These are phyloP conservation scores for Ophiocordyceps camponoti-floridani DNA, from an alignment of 2,329 filamentous ascomycete genomes.

Conservation along the genomic window DNA sequence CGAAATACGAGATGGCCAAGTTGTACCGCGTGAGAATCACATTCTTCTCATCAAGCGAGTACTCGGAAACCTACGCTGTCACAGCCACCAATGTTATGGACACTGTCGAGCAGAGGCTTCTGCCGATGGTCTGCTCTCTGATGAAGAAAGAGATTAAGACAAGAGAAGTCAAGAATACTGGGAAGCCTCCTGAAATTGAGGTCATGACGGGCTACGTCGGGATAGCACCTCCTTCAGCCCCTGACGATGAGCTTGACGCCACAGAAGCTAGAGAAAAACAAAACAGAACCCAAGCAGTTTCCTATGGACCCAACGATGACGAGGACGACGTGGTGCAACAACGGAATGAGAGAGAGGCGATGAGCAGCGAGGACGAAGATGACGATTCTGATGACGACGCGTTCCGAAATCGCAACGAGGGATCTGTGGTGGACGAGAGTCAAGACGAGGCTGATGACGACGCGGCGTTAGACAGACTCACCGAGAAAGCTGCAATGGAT, in stretches of 20 bases:
- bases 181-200: constrained; percentile 60
- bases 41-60: constrained; percentile 75
- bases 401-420: too few species aligned
- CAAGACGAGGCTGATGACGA: constrained; percentile 30
- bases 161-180: constrained; percentile 45
- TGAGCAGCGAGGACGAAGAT: constrained; percentile 12
- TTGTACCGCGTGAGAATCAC: constrained; percentile 67
- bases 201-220: constrained; percentile 32
- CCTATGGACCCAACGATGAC: constrained; percentile 84
- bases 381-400: too few species aligned
- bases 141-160: constrained; percentile 72
- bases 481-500: too few species aligned
- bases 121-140: constrained; percentile 51
- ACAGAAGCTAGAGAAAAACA: constrained; percentile 56
- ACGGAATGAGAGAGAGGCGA: constrained; percentile 14
- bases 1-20: constrained; percentile 55
- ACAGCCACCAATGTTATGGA: constrained; percentile 56
- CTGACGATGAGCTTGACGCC: constrained; percentile 52
- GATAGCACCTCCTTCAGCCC: not conserved
- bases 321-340: constrained; percentile 64
- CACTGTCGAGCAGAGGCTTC: constrained; percentile 65
- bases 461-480: too few species aligned
- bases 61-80: constrained; percentile 73
- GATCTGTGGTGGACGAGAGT: not conserved
- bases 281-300: constrained; percentile 66